These are phyloP conservation scores for Pulveroboletus sp. DNA, from an alignment of 768 basidiomycete species.

Conservation along the genomic window DNA sequence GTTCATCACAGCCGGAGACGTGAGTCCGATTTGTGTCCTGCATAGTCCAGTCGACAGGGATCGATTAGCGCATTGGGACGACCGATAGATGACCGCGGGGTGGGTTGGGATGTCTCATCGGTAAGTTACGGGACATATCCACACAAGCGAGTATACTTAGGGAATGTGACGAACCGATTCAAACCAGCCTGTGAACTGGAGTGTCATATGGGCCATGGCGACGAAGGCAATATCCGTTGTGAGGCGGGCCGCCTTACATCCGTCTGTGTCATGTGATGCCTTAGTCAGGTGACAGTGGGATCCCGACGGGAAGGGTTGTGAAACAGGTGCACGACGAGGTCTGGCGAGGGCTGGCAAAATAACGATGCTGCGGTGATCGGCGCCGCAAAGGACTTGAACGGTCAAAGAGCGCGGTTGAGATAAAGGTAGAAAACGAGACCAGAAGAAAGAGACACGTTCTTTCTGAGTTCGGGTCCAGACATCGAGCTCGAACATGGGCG, in stretches of 20 bases:
- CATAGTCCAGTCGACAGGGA: neutral
- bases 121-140: neutral
- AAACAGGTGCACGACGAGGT: neutral
- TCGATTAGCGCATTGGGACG: no score
- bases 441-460: neutral
- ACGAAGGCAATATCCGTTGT: neutral
- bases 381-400: neutral
- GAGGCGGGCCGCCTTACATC: no score
- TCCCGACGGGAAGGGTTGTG: neutral
- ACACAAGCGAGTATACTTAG: conserved; percentile 1
- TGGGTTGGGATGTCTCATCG: no score
- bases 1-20: neutral
- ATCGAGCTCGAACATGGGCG: no score
- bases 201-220: neutral
- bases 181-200: neutral
- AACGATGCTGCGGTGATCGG: neutral
- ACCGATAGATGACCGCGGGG: no score
- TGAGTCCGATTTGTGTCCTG: neutral
- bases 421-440: neutral
- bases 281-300: conserved; percentile 11
- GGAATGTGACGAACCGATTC: conserved; percentile 4
- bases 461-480: no score
- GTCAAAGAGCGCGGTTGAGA: neutral
- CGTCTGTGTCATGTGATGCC: no score
- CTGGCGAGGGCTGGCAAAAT: neutral